Percentiles rank a stretch among this genome's conserved stretches.
These are phyloP conservation scores for Plantago elongata DNA, from an alignment of 257 asterid genomes.

Conservation along the genomic window DNA sequence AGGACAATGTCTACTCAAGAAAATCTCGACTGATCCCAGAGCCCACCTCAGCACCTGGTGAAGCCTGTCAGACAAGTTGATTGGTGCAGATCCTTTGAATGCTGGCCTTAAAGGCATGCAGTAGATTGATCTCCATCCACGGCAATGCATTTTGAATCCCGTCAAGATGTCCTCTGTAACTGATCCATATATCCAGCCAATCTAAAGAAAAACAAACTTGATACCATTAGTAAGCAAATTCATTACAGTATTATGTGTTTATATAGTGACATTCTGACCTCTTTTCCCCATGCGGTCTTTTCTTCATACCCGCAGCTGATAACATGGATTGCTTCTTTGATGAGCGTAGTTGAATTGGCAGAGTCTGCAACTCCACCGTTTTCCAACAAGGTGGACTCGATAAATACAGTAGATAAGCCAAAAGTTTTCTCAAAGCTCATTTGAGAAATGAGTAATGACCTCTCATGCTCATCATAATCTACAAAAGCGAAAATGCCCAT, in stretches of 20 bases:
- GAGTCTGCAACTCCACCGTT: conserved; percentile 84
- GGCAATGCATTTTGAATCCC: conserved; percentile 99
- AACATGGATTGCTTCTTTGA: conserved; percentile 94
- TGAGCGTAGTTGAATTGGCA: conserved; percentile 69
- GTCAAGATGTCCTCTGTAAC: conserved; percentile 95
- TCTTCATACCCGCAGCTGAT: conserved; percentile 96
- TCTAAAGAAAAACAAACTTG: conserved; percentile 34
- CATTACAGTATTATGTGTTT: background rate
- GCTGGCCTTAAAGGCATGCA: conserved; percentile 98
- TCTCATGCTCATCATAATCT: conserved; percentile 90
- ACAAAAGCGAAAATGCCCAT: conserved; percentile 13
- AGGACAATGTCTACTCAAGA: conserved; percentile 92
- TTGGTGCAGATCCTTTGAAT: conserved; percentile 96
- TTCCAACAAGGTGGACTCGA: conserved; percentile 91
- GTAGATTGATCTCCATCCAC: conserved; percentile 96
- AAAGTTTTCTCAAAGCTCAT: conserved; percentile 96
- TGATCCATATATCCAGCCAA: conserved; percentile 97
- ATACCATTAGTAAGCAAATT: conserved; percentile 2
- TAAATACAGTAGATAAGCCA: conserved; percentile 80
- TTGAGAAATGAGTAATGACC: conserved; percentile 89
- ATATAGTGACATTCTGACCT: conserved; percentile 42
- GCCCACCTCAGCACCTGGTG: conserved; percentile 99
- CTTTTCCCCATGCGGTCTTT: conserved; percentile 99
- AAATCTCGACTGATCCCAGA: conserved; percentile 89
- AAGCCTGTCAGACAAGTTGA: conserved; percentile 91